These are phyloP conservation scores for Apiospora aurea DNA, from an alignment of 2,329 filamentous ascomycete genomes.

Conservation along the genomic window DNA sequence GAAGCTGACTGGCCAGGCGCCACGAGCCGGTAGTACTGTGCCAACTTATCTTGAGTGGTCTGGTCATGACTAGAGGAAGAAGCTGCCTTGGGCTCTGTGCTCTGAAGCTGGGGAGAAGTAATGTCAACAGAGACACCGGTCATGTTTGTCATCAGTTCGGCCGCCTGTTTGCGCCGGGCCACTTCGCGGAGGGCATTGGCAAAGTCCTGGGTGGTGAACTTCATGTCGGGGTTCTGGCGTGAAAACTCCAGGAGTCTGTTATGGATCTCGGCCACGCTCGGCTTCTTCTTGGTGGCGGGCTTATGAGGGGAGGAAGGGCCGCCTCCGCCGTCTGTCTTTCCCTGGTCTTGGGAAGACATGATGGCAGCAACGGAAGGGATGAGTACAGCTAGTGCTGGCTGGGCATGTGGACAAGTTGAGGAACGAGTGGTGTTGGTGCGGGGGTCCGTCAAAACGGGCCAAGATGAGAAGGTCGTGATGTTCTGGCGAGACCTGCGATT, in stretches of 20 bases:
- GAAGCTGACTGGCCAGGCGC: not conserved
- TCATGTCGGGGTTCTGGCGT: not conserved
- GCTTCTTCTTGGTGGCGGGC: not conserved
- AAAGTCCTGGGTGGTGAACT: not conserved
- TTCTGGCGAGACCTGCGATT: not conserved
- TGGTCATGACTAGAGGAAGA: not conserved
- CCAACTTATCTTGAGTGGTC: not conserved
- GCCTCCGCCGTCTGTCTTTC: not conserved
- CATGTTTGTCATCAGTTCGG: not conserved
- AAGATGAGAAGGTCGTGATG: not conserved
- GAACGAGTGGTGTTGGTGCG: not conserved
- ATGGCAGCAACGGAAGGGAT: not conserved
- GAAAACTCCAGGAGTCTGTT: not conserved
- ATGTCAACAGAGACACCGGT: not conserved
- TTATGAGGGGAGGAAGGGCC: not conserved
- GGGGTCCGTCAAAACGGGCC: not conserved
- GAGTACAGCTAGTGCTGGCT: not conserved
- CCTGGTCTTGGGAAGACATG: constrained; percentile 17
- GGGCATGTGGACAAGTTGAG: not conserved
- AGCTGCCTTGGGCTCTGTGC: not conserved
- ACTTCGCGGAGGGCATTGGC: constrained; percentile 11
- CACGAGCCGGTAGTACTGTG: not conserved
- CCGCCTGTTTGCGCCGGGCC: not conserved
- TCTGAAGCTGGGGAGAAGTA: not conserved
- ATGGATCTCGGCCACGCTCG: not conserved